These are phyloP conservation scores for Paracamarosporium sp. DNA, from an alignment of 2,329 filamentous ascomycete genomes.

Conservation along the genomic window DNA sequence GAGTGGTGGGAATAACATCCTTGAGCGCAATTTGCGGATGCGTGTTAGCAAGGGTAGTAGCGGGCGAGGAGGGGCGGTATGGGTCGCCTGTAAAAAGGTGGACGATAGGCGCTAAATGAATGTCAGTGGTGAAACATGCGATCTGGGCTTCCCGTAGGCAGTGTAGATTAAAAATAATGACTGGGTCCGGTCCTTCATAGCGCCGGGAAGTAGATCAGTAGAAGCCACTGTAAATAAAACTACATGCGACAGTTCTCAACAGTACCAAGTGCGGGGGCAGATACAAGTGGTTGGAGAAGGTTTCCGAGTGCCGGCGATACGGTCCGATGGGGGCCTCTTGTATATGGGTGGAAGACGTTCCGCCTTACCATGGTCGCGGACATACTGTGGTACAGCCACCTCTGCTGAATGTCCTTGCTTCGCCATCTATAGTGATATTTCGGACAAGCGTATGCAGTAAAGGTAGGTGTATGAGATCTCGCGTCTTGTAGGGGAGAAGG, in stretches of 20 bases:
- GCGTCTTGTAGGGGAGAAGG: neutral
- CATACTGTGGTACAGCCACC: slow-evolving; percentile 29
- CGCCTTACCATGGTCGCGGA: slow-evolving; percentile 33
- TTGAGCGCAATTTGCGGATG: slow-evolving; percentile 38
- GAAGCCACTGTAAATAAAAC: neutral
- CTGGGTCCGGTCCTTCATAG: neutral
- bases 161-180: neutral
- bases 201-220: neutral
- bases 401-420: neutral
- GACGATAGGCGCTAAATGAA: slow-evolving; percentile 46
- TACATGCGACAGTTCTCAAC: neutral
- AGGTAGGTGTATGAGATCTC: neutral
- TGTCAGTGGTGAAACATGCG: neutral
- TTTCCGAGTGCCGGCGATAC: neutral
- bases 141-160: neutral
- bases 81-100: slow-evolving; percentile 46
- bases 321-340: neutral
- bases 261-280: neutral
- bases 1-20: slow-evolving; percentile 8
- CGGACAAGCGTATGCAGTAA: neutral
- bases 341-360: neutral
- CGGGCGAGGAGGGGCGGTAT: slow-evolving; percentile 49
- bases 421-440: neutral
- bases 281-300: neutral
- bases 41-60: slow-evolving; percentile 45